Conservation (phyloP, 202 grass and related monocot genomes). For the Panicum virgatum region DNA sequence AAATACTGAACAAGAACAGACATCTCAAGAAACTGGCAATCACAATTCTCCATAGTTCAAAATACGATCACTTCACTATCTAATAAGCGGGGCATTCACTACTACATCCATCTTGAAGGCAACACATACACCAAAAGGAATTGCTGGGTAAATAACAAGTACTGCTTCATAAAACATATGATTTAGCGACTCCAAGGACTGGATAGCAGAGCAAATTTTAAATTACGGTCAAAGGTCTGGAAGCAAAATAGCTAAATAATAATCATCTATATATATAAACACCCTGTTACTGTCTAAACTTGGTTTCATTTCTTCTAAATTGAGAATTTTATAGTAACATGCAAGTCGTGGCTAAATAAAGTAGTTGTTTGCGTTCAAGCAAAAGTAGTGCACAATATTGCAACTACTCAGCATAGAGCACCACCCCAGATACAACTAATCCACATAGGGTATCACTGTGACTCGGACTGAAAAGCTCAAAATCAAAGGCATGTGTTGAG, state of each 20-base stretch:
- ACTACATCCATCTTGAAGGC: background rate
- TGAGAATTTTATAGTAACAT: background rate
- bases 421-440: background rate
- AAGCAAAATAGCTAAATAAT: conserved; percentile 7
- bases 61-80: background rate
- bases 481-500: background rate
- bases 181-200: background rate
- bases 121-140: background rate
- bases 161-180: background rate
- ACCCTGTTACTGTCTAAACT: background rate
- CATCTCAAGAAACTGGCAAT: background rate
- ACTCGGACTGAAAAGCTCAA: background rate
- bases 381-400: background rate
- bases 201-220: background rate
- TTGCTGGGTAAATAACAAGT: background rate
- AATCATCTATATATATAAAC: background rate
- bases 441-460: background rate
- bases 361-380: background rate
- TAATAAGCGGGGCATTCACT: background rate
- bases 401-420: background rate
- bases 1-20: background rate
- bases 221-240: background rate
- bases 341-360: background rate
- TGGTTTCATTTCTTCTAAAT: background rate
- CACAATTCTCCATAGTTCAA: background rate